Evolutionary conservation across 805 yeast genomes (phyloP).

Genomic region (Lachancea meyersii): DNA sequence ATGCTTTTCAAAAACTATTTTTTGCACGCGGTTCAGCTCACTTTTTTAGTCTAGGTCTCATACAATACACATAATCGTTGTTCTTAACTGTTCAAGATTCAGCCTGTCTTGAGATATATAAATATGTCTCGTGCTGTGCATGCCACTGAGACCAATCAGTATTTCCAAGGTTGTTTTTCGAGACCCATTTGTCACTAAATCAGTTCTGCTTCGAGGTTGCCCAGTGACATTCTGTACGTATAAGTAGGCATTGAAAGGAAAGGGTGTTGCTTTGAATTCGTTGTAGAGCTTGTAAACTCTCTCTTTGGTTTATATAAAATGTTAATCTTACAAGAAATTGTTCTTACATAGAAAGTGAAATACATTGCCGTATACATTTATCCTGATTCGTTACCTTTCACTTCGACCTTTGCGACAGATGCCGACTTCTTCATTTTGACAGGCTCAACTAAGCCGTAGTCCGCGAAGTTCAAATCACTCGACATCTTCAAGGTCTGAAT

Average conservation of each 20-base stretch:
- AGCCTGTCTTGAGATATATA: too few relatives aligned
- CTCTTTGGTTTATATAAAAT: too few relatives aligned
- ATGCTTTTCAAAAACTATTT: not conserved
- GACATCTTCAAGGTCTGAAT: constrained; percentile 13
- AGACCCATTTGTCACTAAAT: too few relatives aligned
- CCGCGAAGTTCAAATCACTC: constrained; percentile 21
- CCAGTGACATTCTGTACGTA: too few relatives aligned
- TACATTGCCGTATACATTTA: not conserved
- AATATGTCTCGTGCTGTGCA: too few relatives aligned
- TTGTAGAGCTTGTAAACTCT: too few relatives aligned
- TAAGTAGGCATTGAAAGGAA: too few relatives aligned
- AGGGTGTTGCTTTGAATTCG: too few relatives aligned
- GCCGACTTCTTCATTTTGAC: constrained; percentile 24
- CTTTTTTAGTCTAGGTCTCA: not conserved
- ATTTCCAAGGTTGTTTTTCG: too few relatives aligned
- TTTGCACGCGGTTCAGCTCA: not conserved
- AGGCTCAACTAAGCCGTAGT: constrained; percentile 22
- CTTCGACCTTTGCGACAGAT: constrained; percentile 20
- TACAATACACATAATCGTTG: not conserved
- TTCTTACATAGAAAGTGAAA: not conserved
- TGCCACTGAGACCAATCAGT: too few relatives aligned
- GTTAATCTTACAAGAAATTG: too few relatives aligned
- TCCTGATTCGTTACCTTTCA: constrained; percentile 8
- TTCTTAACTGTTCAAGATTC: not conserved
- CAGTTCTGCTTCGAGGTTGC: too few relatives aligned